Base-by-base conservation (phyloP, 2,329 filamentous ascomycete species). In the Calonectria fujianensis region DNA sequence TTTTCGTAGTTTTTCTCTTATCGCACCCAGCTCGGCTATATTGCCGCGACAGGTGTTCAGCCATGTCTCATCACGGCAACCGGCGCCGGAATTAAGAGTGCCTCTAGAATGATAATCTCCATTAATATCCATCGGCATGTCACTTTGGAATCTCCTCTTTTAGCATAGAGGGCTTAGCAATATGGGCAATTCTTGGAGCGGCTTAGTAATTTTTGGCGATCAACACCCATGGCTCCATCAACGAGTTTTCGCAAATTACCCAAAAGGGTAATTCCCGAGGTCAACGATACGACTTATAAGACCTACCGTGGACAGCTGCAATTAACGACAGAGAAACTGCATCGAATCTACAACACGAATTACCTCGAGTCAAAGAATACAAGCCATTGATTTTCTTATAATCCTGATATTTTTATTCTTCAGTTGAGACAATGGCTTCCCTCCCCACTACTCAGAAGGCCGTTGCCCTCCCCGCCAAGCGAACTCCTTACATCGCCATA, bases 401-500 rank as follows among this genome's bases (percentile, higher is more conserved):
- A 24, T n/a, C 6, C 37, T 59, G n/a, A 10, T 13, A 20, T 10
- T 31, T 31, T 54, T 16, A 6, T 32, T 11, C 50, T 52, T 31
- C 7, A 9, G 6, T 9, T 32, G 14, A 69, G 76, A 65, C n/a
- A 70, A 82, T 81, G 78, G 35, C 73, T 70, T 72, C 82, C 41
- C 86, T 92, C 24, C 93, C 93, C 8, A 89, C 91, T 77, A 92
- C 91, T 13, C 94, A 90, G 85, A 92, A 91, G 80, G 92, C 90
- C 9, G 91, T 92, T 71, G 87, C 92, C 70, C 87, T 94, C 76
- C 88, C 91, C 59, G 87, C 87, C 69, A 83, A 85, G 20, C 88
- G 88, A 70, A 85, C 84, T 3, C 89, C 91, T 0, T 85, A 94
- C 73, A 84, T 83, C 7, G 85, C 93, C 73, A 89, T 92, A 80